Percentiles rank a stretch among this genome's conserved stretches.
These are phyloP conservation scores for Naumovozyma baii DNA, from an alignment of 805 yeast species.

Conservation along the genomic window DNA sequence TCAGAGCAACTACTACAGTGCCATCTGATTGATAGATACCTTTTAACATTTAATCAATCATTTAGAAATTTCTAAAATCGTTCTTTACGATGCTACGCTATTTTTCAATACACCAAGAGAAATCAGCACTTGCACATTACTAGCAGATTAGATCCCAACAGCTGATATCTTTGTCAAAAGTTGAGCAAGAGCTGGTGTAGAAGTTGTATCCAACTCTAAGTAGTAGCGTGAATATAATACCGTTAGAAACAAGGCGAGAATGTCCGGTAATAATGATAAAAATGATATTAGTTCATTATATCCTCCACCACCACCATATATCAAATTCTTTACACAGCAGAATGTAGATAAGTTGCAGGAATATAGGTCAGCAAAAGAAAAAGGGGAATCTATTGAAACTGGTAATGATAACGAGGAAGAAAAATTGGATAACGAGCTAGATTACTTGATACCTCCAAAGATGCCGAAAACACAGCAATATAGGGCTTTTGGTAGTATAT, in stretches of 20 bases:
- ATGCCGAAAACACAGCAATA: slow-evolving; percentile 58
- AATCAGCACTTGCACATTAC: too few relatives aligned
- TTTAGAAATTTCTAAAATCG: too few relatives aligned
- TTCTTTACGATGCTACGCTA: too few relatives aligned
- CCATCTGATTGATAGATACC: too few relatives aligned
- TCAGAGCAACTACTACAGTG: too few relatives aligned
- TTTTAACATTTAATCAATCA: too few relatives aligned
- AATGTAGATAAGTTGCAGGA: slow-evolving; percentile 41
- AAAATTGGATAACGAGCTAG: slow-evolving; percentile 24
- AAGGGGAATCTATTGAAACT: not conserved
- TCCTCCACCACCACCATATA: slow-evolving; percentile 90
- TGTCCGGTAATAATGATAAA: slow-evolving; percentile 6
- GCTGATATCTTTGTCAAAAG: too few relatives aligned
- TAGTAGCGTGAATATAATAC: too few relatives aligned
- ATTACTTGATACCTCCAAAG: slow-evolving; percentile 54
- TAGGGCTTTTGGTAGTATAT: slow-evolving; percentile 80
- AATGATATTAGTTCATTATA: slow-evolving; percentile 57
- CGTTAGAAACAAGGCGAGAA: not conserved
- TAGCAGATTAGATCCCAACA: too few relatives aligned
- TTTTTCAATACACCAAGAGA: too few relatives aligned
- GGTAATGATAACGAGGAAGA: slow-evolving; percentile 30
- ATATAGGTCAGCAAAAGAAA: slow-evolving; percentile 17
- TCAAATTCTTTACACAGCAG: slow-evolving; percentile 60
- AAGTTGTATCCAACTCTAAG: too few relatives aligned
- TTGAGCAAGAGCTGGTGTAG: too few relatives aligned